Evolutionary conservation across 306 rosid species (phyloP), one percentile per base, ranked within the genome.

Genomic region (Quillaja saponaria): DNA sequence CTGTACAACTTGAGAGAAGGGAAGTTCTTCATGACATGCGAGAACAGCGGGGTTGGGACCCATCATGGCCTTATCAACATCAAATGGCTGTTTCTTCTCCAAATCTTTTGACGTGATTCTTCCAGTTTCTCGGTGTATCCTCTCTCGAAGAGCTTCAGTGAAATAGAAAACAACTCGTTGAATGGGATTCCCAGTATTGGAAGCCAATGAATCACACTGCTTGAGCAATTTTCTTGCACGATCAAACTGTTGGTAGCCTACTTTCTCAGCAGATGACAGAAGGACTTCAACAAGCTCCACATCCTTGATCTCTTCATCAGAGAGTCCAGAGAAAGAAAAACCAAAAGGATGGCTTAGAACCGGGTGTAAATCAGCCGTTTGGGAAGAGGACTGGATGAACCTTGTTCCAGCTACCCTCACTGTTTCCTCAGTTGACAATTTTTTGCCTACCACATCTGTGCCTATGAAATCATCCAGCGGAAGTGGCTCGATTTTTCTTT

Each of bases 221-320:
- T 47, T 28, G 6, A 88, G 82, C 38, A 85, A 34, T 7, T 77
- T 77, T 17, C 39, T 17, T 6, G 85, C 86, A 1, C 81, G 78
- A 58, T 72, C 80, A 13, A 63, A 81, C 13, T 83, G 92, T 33
- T 81, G 73, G 14, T 20, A 42, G 2, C 83, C 90, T 1, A 85
- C 74, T 75, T 81, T 83, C 78, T 88, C 94, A n/a, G 85, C 87
- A 59, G 79, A 72, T 51, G 82, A 67, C 13, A 88, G 77, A 52
- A 88, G 94, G 28, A 80, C 56, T 39, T 83, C 84, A 10, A 72
- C 90, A 12, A 88, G 86, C 63, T 50, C 78, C 25, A 78, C 77
- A 15, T 81, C 85, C 13, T 55, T 71, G 57, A 48, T 75, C 48
- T 81, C 88, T 64, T 78, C 87, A 34, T 19, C 16, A 11, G 94